These are phyloP conservation scores for Begonia peltatifolia DNA, from an alignment of 306 rosid genomes.

Conservation along the genomic window DNA sequence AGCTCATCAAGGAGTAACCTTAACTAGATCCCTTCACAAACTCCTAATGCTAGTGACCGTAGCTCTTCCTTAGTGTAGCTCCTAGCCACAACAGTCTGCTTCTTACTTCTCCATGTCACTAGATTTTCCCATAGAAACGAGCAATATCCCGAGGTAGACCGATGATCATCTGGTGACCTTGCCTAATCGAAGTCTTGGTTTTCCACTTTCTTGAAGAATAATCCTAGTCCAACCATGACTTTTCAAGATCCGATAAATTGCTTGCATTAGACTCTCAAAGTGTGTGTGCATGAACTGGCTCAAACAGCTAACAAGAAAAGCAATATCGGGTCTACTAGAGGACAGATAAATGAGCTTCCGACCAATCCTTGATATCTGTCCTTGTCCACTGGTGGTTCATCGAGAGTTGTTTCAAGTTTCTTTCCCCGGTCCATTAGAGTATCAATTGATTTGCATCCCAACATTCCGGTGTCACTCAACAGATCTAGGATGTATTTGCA, in stretches of 20 bases:
- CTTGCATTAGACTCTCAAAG: constrained; percentile 4
- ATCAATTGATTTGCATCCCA: not conserved
- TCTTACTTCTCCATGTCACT: constrained; percentile 1
- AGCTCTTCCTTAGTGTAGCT: not conserved
- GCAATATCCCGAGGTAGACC: not conserved
- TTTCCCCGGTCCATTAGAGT: not conserved
- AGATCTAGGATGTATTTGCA: not conserved
- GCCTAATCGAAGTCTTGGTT: not conserved
- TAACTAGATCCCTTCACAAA: not conserved
- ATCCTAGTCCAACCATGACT: not conserved
- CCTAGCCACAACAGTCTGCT: not conserved
- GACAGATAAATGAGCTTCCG: not conserved
- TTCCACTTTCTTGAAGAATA: not conserved
- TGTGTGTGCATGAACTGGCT: not conserved
- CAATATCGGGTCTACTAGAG: not conserved
- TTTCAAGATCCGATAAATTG: not conserved
- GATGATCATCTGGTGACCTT: not conserved
- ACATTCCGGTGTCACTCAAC: not conserved
- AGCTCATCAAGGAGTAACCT: not conserved
- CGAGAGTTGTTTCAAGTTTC: not conserved
- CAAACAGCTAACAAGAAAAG: not conserved
- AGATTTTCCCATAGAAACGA: not conserved
- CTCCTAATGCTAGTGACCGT: not conserved
- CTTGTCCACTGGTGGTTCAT: not conserved
- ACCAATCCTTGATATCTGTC: not conserved